These are phyloP conservation scores for Zalerion maritima DNA, from an alignment of 495 filamentous ascomycete genomes.

Conservation along the genomic window DNA sequence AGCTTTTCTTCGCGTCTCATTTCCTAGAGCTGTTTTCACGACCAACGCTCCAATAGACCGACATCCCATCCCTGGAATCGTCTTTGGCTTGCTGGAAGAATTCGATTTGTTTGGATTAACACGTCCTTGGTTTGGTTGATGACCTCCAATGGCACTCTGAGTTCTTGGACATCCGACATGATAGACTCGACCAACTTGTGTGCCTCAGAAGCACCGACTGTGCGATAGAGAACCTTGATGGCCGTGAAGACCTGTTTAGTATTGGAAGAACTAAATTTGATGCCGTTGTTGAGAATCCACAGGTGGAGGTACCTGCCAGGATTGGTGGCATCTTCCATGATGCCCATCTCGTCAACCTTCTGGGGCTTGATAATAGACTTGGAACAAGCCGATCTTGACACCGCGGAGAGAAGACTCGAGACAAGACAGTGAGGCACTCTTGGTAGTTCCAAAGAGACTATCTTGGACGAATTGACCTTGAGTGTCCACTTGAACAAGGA, in stretches of 20 bases:
- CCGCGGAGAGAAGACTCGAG: constrained; percentile 29
- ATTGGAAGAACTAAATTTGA: constrained; percentile 41
- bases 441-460: constrained; percentile 7
- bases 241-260: constrained; percentile 30
- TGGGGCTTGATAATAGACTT: constrained; percentile 32
- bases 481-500: constrained; percentile 26
- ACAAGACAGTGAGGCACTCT: constrained; percentile 30
- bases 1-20: too few relatives aligned
- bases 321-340: constrained; percentile 1
- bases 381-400: constrained; percentile 31
- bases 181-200: constrained; percentile 38
- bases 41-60: constrained; percentile 41
- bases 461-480: constrained; percentile 1
- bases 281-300: constrained; percentile 60
- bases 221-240: constrained; percentile 52
- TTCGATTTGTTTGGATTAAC: constrained; percentile 33
- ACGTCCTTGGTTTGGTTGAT: constrained; percentile 26
- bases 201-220: constrained; percentile 26
- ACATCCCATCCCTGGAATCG: constrained; percentile 52
- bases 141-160: constrained; percentile 39
- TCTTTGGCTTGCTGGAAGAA: constrained; percentile 42
- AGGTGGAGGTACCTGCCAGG: constrained; percentile 21
- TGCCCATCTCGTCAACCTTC: too few relatives aligned
- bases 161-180: constrained; percentile 47
- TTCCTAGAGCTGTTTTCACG: too few relatives aligned